A percentile compares a stretch with the other conserved stretches of the same genome.
These are phyloP conservation scores for Diacronema lutheri DNA, from an alignment of 78 protist species.

Conservation along the genomic window DNA sequence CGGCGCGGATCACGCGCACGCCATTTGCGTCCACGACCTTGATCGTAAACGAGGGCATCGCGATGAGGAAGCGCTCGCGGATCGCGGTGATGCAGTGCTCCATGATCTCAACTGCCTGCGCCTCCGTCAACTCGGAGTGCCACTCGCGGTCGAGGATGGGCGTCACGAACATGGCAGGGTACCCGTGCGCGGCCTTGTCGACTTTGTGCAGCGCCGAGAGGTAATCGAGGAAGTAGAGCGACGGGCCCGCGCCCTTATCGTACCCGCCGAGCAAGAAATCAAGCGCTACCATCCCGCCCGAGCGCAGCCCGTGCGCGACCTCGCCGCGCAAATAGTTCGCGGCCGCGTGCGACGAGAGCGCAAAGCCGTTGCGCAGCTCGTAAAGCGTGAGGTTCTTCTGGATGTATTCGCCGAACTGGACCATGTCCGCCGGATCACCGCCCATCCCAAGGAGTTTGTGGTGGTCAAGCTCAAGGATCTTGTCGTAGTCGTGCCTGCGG, in stretches of 20 bases:
- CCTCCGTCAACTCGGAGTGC: constrained; percentile 29
- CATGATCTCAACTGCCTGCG: constrained; percentile 51
- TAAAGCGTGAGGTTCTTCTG: constrained; percentile 47
- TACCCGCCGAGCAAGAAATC: constrained; percentile 59
- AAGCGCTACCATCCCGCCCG: not conserved
- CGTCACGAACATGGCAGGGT: constrained; percentile 42
- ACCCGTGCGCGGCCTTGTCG: constrained; percentile 63
- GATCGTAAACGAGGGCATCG: constrained; percentile 31
- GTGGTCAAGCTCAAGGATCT: constrained; percentile 34
- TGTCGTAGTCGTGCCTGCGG: constrained; percentile 36
- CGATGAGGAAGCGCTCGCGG: constrained; percentile 43
- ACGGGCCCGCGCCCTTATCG: constrained; percentile 43
- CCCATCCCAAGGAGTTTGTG: constrained; percentile 42
- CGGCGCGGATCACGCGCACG: not conserved
- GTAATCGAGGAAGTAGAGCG: constrained; percentile 70
- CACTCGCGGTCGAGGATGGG: constrained; percentile 48
- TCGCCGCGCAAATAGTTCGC: constrained; percentile 53
- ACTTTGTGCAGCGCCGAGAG: constrained; percentile 46
- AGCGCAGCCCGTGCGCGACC: constrained; percentile 49
- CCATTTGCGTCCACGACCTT: constrained; percentile 61
- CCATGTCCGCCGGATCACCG: constrained; percentile 56
- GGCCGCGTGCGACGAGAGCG: constrained; percentile 38
- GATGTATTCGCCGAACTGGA: constrained; percentile 42
- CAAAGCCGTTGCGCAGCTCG: constrained; percentile 5
- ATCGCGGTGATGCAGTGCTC: constrained; percentile 38